Conservation (phyloP, 176 grass and related monocot genomes). For the Oryza glaberrima region DNA sequence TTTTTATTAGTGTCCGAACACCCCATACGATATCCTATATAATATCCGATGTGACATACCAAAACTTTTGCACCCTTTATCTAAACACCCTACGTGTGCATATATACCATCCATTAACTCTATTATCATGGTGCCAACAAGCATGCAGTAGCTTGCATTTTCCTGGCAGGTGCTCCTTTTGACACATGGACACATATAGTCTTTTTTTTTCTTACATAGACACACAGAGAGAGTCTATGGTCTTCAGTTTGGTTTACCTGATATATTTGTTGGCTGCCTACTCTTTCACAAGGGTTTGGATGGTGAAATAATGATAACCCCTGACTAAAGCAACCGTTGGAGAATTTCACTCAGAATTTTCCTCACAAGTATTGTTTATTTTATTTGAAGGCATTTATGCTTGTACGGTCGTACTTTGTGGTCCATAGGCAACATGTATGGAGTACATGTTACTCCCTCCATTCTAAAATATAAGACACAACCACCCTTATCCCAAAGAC, state of each 20-base stretch:
- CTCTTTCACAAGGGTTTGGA: slow-evolving; percentile 5
- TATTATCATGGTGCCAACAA: neutral
- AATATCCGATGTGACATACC: too few species aligned
- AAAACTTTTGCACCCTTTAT: too few species aligned
- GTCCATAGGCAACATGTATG: neutral
- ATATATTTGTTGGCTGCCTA: neutral
- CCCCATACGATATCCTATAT: too few species aligned
- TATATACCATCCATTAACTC: neutral
- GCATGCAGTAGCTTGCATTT: neutral
- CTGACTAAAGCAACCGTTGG: slow-evolving; percentile 8
- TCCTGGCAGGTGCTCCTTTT: neutral
- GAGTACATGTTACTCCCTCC: neutral
- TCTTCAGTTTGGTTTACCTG: neutral
- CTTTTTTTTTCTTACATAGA: neutral
- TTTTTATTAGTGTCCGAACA: too few species aligned
- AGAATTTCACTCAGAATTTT: neutral
- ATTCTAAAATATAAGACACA: too few species aligned
- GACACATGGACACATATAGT: neutral
- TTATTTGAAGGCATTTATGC: neutral
- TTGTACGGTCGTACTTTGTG: neutral
- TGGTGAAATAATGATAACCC: neutral
- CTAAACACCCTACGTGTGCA: too few species aligned
- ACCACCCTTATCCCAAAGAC: too few species aligned
- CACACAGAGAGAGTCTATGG: neutral
- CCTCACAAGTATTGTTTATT: neutral